Percentiles rank a stretch among this genome's conserved stretches.
Evolutionary conservation across 2,329 filamentous ascomycete genomes (phyloP).

Genomic region (Hypoxylon sp.): DNA sequence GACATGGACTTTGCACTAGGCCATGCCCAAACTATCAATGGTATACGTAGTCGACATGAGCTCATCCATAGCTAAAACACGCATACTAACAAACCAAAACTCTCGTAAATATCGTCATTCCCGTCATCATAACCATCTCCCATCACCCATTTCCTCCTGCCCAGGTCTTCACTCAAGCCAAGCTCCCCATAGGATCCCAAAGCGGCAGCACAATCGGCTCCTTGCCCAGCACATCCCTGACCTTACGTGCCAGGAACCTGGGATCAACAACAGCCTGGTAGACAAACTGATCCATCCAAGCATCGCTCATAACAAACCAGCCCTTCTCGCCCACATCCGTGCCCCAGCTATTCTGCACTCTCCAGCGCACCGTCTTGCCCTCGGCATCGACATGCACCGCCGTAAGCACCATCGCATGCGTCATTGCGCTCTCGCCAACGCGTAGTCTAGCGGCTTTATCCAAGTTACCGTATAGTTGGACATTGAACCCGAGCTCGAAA

Average conservation of each 20-base stretch:
- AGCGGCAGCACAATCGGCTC: constrained; percentile 78
- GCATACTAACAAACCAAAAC: constrained; percentile 17
- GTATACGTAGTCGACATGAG: too few species aligned
- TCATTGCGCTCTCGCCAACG: constrained; percentile 85
- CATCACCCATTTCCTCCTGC: constrained; percentile 18
- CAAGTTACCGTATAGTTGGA: constrained; percentile 74
- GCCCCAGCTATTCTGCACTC: constrained; percentile 91
- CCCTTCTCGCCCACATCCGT: constrained; percentile 77
- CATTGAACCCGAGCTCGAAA: constrained; percentile 87
- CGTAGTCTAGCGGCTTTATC: constrained; percentile 80
- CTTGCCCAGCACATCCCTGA: constrained; percentile 77
- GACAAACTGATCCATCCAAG: constrained; percentile 83
- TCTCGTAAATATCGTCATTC: constrained; percentile 10
- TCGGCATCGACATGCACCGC: constrained; percentile 81
- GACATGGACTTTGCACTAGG: too few species aligned
- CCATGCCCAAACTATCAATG: too few species aligned
- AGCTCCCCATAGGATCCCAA: constrained; percentile 84
- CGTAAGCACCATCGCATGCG: constrained; percentile 92
- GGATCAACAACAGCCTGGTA: constrained; percentile 90
- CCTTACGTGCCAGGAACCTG: constrained; percentile 72
- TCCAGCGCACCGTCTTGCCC: constrained; percentile 79
- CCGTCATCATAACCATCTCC: constrained; percentile 7
- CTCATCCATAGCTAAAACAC: background rate
- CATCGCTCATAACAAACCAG: constrained; percentile 91
- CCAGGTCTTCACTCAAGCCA: constrained; percentile 64